Evolutionary conservation across 2,329 filamentous ascomycete genomes (phyloP).

Genomic region (Thermothelomyces thermophilus): DNA sequence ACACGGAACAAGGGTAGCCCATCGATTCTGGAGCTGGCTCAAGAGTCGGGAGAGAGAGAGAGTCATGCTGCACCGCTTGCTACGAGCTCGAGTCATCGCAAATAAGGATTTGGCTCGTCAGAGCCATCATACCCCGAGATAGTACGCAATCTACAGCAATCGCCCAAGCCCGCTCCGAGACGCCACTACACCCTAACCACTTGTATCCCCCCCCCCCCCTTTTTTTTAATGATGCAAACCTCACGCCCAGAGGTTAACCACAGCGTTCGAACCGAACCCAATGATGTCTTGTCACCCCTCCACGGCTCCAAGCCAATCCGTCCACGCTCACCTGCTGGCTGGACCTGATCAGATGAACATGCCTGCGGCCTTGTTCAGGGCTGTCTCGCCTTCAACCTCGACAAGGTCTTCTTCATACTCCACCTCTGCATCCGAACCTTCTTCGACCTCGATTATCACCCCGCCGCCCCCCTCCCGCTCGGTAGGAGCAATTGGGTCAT

Average conservation of each 20-base stretch:
- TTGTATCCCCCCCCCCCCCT: background rate
- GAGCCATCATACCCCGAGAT: background rate
- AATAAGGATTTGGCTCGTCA: no score
- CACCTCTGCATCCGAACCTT: constrained; percentile 3
- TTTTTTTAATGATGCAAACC: background rate
- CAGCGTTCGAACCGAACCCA: background rate
- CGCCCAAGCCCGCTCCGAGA: background rate
- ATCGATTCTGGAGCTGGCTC: background rate
- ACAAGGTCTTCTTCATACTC: constrained; percentile 17
- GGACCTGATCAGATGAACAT: background rate
- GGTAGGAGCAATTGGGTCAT: background rate
- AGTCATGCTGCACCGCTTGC: no score
- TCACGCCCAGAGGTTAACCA: background rate
- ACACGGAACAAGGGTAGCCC: background rate
- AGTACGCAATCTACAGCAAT: background rate
- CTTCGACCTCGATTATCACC: background rate
- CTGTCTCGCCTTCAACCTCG: constrained; percentile 13
- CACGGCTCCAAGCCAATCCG: no score
- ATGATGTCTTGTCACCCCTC: no score
- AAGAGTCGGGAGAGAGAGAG: no score
- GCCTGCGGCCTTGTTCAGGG: constrained; percentile 10
- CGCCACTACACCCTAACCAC: background rate
- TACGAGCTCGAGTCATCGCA: no score
- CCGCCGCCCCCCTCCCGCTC: background rate
- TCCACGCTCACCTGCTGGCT: no score